Conservation (phyloP, 371 early-diverging fungal genomes). For the Choanephora cucurbitarum region DNA sequence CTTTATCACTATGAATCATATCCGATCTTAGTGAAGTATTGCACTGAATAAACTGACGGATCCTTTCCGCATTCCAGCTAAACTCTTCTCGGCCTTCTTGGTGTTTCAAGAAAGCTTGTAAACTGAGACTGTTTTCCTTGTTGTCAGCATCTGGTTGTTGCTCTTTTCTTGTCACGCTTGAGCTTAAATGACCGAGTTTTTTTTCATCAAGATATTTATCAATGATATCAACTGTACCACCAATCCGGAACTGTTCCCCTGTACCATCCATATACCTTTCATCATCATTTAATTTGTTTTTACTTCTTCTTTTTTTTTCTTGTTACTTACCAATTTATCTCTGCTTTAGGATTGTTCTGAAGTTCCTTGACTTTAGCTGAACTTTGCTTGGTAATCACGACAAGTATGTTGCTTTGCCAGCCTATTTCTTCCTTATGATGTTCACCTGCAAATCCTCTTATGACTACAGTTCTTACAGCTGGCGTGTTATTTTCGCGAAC, state of each 20-base stretch:
- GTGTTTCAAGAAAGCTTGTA: slow-evolving; percentile 26
- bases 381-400: slow-evolving; percentile 37
- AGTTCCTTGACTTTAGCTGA: slow-evolving; percentile 45
- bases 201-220: not conserved
- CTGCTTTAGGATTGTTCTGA: slow-evolving; percentile 28
- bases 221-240: not conserved
- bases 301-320: not conserved
- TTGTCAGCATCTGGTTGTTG: not conserved
- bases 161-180: not conserved
- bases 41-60: slow-evolving; percentile 29
- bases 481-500: slow-evolving; percentile 39
- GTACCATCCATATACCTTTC: slow-evolving; percentile 33
- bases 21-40: slow-evolving; percentile 13
- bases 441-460: slow-evolving; percentile 52
- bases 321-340: slow-evolving; percentile 42
- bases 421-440: slow-evolving; percentile 38
- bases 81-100: slow-evolving; percentile 14
- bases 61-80: slow-evolving; percentile 44
- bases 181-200: slow-evolving; percentile 11
- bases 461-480: slow-evolving; percentile 50
- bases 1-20: slow-evolving; percentile 4
- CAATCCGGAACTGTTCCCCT: not conserved
- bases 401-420: slow-evolving; percentile 45
- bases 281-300: not conserved
- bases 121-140: slow-evolving; percentile 16